Evolutionary conservation across 106 monocot genomes (phyloP), one percentile per base, ranked within the genome.

Genomic region (Dendrobium officinale): DNA sequence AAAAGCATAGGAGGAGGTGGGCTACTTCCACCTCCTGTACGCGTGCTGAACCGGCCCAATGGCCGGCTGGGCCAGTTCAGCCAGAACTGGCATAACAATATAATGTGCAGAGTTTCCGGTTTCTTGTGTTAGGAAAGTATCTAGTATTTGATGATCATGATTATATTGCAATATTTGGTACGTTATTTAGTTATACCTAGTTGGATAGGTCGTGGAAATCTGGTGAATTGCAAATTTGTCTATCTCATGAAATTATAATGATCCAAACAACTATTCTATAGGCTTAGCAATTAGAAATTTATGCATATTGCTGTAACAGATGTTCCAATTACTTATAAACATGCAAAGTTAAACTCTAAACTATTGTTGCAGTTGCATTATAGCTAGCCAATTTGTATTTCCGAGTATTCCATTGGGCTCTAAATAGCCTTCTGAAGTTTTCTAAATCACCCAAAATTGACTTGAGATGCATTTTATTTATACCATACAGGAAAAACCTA

Each of bases 401-500:
- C 9, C 6, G 64, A 64, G 58, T 20, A 6, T 22, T 64, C 64
- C 24, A 51, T 64, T 64, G 22, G 64, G 64, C 26, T 64, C 22
- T 64, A 24, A 64, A 64, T 64, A 22, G 24, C 6, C 64, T 61
- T 61, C 61, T 24, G 61, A 37, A 70, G 70, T 70, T 33, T 70
- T 27, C 31, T 31, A 70, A 33, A 70, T 31, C 7, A 70, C 1
- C 8, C 19, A 18, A 19, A 42, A 16, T 37, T n/a, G 18, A 43
- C 17, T 18, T 74, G 26, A 42, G 19, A n/a, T 44, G n/a, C 68
- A 66, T 13, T 24, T 68, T 75, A 68, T 77, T 72, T 20, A 67
- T 51, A 24, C 51, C 78, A 10, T 84, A 31, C 83, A 97, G 94
- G 90, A 88, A 82, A 92, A 97, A 81, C 51, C 84, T 26, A 89